Base-by-base conservation (phyloP, 805 yeast genomes). In the Myxozyma sirexii region DNA sequence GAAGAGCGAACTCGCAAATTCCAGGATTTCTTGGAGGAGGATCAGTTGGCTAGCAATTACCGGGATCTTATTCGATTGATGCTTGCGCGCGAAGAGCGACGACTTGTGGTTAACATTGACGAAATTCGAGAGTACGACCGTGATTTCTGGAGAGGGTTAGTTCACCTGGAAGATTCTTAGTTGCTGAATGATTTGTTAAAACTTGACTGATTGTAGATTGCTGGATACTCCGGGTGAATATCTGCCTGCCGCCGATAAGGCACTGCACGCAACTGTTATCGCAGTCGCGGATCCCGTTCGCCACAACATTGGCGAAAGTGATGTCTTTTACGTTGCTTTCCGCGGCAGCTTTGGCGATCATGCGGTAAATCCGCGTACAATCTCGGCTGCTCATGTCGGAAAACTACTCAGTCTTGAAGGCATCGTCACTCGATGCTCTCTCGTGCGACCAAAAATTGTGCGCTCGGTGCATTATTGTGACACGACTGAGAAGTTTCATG, bases 401-500 rank as follows among this genome's bases (percentile, higher is more conserved):
- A 86, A 86, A 70, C 77, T 93, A 82, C 84, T 94, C 45, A 85
- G 96, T 1, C 79, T 94, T 24, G 97, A 94, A 75, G 99, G 99
- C 57, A 94, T 94, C 68, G 97, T 94, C 17, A 93, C 98, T 0
- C 81, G 94, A 64, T 92, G 96, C 31, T 91, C 97, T 0, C 79
- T 94, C 59, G 96, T 94, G 43, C 82, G 98, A 63, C 99, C 99
- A 38, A 93, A 93, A 72, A 82, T 93, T 56, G 81, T 91, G 50
- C 82, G 96, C 68, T 90, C 97, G 10, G 97, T 94, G 29, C 98
- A 93, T 75, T 93, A 88, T 72, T 90, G 96, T 62, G 96, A 90
- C 59, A 82, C 82, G 42, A 88, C 96, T 0, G 86, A 87, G 24
- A 81, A 87, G 63, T 92, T 92, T 73, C 92, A 90, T 71, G 89